Evolutionary conservation across 306 rosid genomes (phyloP).

Genomic region (Gleditsia sinensis): DNA sequence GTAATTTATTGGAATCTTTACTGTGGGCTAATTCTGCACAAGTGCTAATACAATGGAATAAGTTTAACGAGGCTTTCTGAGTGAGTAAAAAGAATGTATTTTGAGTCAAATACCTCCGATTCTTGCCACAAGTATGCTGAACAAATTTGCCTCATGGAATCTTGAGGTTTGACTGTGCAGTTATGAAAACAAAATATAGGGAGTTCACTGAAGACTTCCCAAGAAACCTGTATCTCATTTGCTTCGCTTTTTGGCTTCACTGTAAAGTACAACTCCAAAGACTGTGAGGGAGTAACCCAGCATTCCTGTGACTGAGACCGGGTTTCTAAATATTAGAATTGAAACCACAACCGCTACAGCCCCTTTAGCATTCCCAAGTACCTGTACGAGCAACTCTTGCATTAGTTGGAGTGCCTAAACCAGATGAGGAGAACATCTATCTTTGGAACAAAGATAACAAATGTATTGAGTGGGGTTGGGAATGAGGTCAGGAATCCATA

Average conservation of each 20-base stretch:
- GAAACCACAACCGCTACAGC: slow-evolving; percentile 99
- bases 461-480: not conserved
- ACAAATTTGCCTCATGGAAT: slow-evolving; percentile 43
- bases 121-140: slow-evolving; percentile 43
- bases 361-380: slow-evolving; percentile 98
- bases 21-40: slow-evolving; percentile 60
- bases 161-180: slow-evolving; percentile 38
- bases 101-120: slow-evolving; percentile 36
- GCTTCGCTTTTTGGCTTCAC: slow-evolving; percentile 99
- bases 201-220: slow-evolving; percentile 39
- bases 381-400: slow-evolving; percentile 54
- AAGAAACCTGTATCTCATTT: slow-evolving; percentile 52
- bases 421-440: not conserved
- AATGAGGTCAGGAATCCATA: not conserved
- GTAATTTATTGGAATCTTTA: slow-evolving; percentile 67
- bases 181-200: slow-evolving; percentile 41
- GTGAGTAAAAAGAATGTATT: slow-evolving; percentile 38
- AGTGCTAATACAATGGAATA: slow-evolving; percentile 64
- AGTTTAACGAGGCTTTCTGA: slow-evolving; percentile 48
- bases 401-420: slow-evolving; percentile 10
- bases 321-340: slow-evolving; percentile 88
- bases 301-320: slow-evolving; percentile 99
- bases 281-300: slow-evolving; percentile 92
- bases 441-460: not conserved
- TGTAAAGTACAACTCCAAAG: slow-evolving; percentile 85